Conservation (phyloP, 306 rosid species). For the Casuarina glauca region DNA sequence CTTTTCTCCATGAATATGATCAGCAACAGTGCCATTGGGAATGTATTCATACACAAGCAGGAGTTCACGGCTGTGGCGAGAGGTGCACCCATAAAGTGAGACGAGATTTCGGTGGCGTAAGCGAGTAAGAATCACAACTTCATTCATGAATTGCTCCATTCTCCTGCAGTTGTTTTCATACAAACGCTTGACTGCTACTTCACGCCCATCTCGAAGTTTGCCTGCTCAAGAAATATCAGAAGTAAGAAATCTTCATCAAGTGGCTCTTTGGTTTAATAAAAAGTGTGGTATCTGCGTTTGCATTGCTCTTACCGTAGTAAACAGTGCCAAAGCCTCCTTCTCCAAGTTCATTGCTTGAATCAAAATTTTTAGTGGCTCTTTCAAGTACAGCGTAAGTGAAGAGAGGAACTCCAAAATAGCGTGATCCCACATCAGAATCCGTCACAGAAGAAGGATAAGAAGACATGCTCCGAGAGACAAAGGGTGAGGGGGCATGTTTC, state of each 20-base stretch:
- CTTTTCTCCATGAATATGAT: conserved; percentile 66
- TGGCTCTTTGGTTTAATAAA: neutral
- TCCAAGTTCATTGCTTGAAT: conserved; percentile 28
- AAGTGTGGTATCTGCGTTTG: neutral
- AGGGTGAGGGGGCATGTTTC: conserved; percentile 27
- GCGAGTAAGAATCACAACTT: conserved; percentile 53
- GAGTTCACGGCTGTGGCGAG: conserved; percentile 79
- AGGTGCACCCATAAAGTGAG: conserved; percentile 79
- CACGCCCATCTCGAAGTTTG: conserved; percentile 64
- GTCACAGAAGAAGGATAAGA: conserved; percentile 30
- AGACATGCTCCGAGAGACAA: conserved; percentile 39
- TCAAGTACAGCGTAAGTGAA: conserved; percentile 35
- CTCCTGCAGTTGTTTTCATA: conserved; percentile 75
- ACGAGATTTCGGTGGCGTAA: conserved; percentile 74
- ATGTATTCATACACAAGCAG: conserved; percentile 81
- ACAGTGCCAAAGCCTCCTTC: conserved; percentile 40
- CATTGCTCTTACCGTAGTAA: conserved; percentile 29
- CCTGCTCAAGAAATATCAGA: conserved; percentile 41
- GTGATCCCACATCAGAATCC: conserved; percentile 55
- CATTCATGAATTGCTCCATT: conserved; percentile 83
- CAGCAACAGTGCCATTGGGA: conserved; percentile 83
- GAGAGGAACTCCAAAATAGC: conserved; percentile 24
- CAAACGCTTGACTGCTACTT: conserved; percentile 80
- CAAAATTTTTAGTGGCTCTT: conserved; percentile 36
- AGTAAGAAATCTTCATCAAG: conserved; percentile 15